Conservation (phyloP, 2,329 filamentous ascomycete genomes). For the Venturia oleaginea region DNA sequence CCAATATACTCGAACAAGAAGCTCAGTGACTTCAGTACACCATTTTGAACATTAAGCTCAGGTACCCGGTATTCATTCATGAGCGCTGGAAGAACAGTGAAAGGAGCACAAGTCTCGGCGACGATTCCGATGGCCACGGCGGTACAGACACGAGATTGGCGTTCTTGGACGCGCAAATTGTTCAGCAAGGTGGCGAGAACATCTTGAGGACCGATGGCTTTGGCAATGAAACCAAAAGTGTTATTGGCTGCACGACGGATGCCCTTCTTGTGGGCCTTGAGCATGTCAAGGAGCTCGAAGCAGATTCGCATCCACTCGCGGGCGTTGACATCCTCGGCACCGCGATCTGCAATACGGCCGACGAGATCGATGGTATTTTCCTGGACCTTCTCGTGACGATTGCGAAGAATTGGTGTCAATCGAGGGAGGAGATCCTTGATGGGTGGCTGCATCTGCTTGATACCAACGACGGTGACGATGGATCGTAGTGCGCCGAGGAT, state of each 20-base stretch:
- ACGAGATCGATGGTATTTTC: conserved; percentile 98
- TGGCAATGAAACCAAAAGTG: conserved; percentile 98
- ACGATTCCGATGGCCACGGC: conserved; percentile 98
- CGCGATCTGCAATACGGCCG: conserved; percentile 93
- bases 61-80: conserved; percentile 99
- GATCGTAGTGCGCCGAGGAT: conserved; percentile 91
- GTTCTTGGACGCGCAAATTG: conserved; percentile 93
- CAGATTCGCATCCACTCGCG: conserved; percentile 99
- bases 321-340: conserved; percentile 91
- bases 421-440: conserved; percentile 94
- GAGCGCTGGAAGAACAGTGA: conserved; percentile 93
- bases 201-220: conserved; percentile 96
- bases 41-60: conserved; percentile 97
- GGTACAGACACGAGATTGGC: conserved; percentile 96
- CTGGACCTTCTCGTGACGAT: conserved; percentile 97
- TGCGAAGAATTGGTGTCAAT: conserved; percentile 93
- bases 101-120: conserved; percentile 94
- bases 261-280: conserved; percentile 99
- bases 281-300: conserved; percentile 97
- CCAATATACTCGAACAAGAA: conserved; percentile 99
- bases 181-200: conserved; percentile 74
- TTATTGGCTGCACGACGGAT: conserved; percentile 98
- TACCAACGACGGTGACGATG: conserved; percentile 96
- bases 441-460: conserved; percentile 95
- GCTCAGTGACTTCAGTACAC: conserved; percentile 90